Percentiles rank a stretch among this genome's conserved stretches.
Conservation (phyloP, 139 green algal genomes). For the Nannochloris sp. region DNA sequence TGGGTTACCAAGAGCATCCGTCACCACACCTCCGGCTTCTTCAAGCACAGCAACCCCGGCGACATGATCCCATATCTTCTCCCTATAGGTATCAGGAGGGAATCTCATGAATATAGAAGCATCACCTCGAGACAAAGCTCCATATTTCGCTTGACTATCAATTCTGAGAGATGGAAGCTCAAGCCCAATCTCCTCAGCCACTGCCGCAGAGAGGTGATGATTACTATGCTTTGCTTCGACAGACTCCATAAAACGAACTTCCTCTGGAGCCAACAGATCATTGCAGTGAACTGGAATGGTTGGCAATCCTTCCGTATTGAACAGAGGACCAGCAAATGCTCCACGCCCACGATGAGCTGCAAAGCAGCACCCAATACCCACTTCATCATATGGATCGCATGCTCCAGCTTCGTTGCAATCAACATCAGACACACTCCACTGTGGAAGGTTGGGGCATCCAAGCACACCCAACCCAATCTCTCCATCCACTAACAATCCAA, state of each 20-base stretch:
- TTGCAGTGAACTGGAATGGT: constrained; percentile 14
- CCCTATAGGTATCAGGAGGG: constrained; percentile 62
- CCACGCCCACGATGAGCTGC: constrained; percentile 47
- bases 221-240: constrained; percentile 73
- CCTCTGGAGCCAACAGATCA: constrained; percentile 14
- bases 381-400: constrained; percentile 18
- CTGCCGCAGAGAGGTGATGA: constrained; percentile 35
- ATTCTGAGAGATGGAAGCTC: constrained; percentile 53
- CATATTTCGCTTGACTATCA: constrained; percentile 91
- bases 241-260: constrained; percentile 78
- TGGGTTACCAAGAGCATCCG: constrained; percentile 31
- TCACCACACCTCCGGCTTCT: constrained; percentile 66
- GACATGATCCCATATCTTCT: constrained; percentile 93
- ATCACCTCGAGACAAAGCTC: constrained; percentile 58
- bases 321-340: constrained; percentile 45
- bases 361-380: constrained; percentile 67
- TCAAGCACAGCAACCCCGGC: constrained; percentile 71
- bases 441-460: constrained; percentile 92
- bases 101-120: constrained; percentile 86
- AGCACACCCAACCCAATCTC: constrained; percentile 76
- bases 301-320: constrained; percentile 18
- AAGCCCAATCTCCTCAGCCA: constrained; percentile 58
- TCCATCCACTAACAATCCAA: constrained; percentile 77
- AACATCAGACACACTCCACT: constrained; percentile 34
- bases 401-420: constrained; percentile 42